phyloP scores from a whole-genome alignment of 305 asterid species.

The Rubia tinctorum region DNA sequence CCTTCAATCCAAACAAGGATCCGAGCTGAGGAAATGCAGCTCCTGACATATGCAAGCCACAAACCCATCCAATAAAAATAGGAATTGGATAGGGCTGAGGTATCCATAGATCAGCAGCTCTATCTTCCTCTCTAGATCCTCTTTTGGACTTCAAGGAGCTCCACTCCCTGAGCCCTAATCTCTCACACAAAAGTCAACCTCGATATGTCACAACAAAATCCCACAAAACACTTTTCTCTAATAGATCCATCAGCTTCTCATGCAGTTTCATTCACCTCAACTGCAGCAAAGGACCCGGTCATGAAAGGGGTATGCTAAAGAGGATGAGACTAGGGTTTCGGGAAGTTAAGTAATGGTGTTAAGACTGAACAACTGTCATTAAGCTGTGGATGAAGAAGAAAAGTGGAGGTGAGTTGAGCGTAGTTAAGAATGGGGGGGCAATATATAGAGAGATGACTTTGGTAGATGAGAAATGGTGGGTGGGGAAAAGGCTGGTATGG shows the following conservation, averaged over 20 bases:
- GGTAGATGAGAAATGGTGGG: conserved; percentile 18
- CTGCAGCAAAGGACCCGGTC: neutral
- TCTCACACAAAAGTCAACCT: conserved; percentile 9
- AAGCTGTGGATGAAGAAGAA: neutral
- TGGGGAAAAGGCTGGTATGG: conserved; percentile 6
- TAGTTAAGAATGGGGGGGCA: conserved; percentile 13
- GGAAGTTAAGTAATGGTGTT: neutral
- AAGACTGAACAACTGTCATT: neutral
- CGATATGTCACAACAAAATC: neutral
- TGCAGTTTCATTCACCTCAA: neutral
- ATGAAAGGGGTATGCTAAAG: neutral
- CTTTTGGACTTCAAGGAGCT: conserved; percentile 97
- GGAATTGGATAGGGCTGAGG: conserved; percentile 64
- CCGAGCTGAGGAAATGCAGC: conserved; percentile 49
- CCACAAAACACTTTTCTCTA: conserved; percentile 11
- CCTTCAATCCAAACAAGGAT: conserved; percentile 97
- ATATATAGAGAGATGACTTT: conserved; percentile 23
- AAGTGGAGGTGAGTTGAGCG: neutral
- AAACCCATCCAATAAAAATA: conserved; percentile 44
- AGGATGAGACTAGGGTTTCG: neutral
- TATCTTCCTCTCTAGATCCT: conserved; percentile 56
- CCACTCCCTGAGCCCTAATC: conserved; percentile 49
- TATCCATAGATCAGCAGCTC: conserved; percentile 89
- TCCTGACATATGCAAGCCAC: conserved; percentile 88
- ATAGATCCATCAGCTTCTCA: neutral